These are phyloP conservation scores for Liriodendron chinense DNA, from an alignment of 164 flowering plant genomes.

Conservation along the genomic window DNA sequence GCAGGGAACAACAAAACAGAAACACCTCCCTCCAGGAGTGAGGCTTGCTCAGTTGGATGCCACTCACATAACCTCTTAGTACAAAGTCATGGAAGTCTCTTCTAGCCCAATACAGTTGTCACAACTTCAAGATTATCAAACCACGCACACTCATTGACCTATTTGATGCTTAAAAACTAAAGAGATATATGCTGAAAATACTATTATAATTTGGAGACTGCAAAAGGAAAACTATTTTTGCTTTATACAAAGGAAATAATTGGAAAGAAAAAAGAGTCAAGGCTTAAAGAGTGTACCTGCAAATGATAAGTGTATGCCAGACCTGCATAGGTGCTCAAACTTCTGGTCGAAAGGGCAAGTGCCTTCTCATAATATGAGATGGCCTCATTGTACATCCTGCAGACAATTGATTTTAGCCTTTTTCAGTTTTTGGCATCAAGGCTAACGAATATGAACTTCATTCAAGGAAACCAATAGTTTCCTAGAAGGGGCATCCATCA, in stretches of 20 bases:
- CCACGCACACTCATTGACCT: not conserved
- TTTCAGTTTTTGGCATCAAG: not conserved
- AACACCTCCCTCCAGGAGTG: no score
- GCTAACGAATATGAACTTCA: not conserved
- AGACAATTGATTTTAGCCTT: slow-evolving; percentile 3
- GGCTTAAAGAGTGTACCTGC: slow-evolving; percentile 51
- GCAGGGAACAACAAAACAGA: not conserved
- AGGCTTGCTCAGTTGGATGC: no score
- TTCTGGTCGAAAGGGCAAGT: slow-evolving; percentile 81
- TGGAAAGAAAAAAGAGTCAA: not conserved
- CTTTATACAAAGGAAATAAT: not conserved
- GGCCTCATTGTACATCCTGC: slow-evolving; percentile 82
- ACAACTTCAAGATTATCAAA: not conserved
- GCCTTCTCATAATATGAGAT: slow-evolving; percentile 86
- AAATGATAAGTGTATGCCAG: slow-evolving; percentile 94
- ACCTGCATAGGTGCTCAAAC: slow-evolving; percentile 91
- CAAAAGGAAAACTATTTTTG: not conserved
- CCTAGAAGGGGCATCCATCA: no score
- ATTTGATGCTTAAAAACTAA: not conserved
- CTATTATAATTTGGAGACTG: no score
- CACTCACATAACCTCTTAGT: no score
- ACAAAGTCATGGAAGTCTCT: no score
- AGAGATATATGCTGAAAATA: no score
- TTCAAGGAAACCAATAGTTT: not conserved
- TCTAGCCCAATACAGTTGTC: not conserved